These are phyloP conservation scores for Candida patagonica DNA, from an alignment of 805 yeast species.

Conservation along the genomic window DNA sequence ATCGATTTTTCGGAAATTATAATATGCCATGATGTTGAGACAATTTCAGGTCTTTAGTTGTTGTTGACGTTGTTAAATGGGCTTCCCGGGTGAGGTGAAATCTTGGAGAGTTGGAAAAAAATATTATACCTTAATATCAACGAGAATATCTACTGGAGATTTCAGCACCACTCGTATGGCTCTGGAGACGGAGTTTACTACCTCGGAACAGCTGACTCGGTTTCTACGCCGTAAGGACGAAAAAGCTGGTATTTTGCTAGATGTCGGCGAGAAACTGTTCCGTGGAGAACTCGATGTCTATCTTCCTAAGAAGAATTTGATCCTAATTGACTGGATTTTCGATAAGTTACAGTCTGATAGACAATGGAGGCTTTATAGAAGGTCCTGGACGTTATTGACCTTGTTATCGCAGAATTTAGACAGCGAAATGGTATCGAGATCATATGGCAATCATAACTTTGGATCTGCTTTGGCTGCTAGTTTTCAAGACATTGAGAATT, in stretches of 20 bases:
- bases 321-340: slow-evolving; percentile 30
- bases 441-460: slow-evolving; percentile 7
- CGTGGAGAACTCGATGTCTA: slow-evolving; percentile 15
- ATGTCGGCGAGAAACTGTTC: slow-evolving; percentile 17
- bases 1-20: slow-evolving; percentile 64
- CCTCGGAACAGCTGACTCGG: slow-evolving; percentile 26
- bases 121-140: neutral
- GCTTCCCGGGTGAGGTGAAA: neutral
- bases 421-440: slow-evolving; percentile 1
- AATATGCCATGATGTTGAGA: slow-evolving; percentile 6
- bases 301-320: slow-evolving; percentile 26
- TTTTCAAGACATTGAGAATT: slow-evolving; percentile 2
- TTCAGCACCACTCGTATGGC: neutral
- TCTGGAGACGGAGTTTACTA: slow-evolving; percentile 24
- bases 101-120: neutral
- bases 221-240: slow-evolving; percentile 21
- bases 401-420: slow-evolving; percentile 7
- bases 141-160: neutral
- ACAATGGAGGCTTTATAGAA: slow-evolving; percentile 6
- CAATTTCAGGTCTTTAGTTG: neutral
- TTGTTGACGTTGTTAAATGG: neutral
- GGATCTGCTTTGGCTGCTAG: slow-evolving; percentile 4
- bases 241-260: slow-evolving; percentile 15
- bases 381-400: slow-evolving; percentile 15
- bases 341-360: slow-evolving; percentile 20